A percentile compares a stretch with the other conserved stretches of the same genome.
phyloP scores from a whole-genome alignment of 78 protist genomes.

The Diacronema lutheri region DNA sequence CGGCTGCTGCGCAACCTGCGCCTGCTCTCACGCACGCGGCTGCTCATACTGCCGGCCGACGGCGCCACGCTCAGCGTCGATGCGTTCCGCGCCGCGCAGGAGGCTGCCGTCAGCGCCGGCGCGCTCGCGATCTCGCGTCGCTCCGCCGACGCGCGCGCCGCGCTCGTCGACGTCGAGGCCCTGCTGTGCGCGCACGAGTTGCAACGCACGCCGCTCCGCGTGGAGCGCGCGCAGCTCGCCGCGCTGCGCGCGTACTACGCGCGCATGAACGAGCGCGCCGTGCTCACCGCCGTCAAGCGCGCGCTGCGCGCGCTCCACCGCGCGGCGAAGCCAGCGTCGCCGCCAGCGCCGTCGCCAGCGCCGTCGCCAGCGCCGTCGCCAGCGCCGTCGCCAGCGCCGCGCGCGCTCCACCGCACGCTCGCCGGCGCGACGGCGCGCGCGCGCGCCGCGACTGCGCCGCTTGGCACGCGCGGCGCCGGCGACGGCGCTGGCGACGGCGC shows the following conservation, averaged over 20 bases:
- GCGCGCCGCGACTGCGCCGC: too few relatives aligned
- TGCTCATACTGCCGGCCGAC: constrained; percentile 13
- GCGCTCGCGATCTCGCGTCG: neutral
- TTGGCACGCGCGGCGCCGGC: too few relatives aligned
- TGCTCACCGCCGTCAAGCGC: neutral
- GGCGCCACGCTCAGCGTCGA: neutral
- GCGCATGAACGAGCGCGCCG: neutral
- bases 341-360: too few relatives aligned
- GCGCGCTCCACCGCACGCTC: too few relatives aligned
- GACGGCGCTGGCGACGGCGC: too few relatives aligned
- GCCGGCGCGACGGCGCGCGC: constrained; percentile 28
- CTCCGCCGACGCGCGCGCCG: too few relatives aligned
- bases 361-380: too few relatives aligned
- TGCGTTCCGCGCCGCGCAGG: neutral
- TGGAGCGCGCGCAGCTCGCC: too few relatives aligned
- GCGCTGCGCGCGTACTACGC: neutral
- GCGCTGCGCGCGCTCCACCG: neutral
- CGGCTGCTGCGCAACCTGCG: constrained; percentile 18
- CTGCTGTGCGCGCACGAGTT: too few relatives aligned
- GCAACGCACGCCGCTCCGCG: too few relatives aligned
- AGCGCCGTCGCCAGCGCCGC: too few relatives aligned
- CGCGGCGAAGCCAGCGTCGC: constrained; percentile 12
- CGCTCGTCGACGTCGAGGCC: too few relatives aligned
- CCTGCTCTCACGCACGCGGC: neutral
- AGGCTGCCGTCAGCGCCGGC: neutral